Conservation (phyloP, 257 asterid species). For the Anisodus acutangulus region DNA sequence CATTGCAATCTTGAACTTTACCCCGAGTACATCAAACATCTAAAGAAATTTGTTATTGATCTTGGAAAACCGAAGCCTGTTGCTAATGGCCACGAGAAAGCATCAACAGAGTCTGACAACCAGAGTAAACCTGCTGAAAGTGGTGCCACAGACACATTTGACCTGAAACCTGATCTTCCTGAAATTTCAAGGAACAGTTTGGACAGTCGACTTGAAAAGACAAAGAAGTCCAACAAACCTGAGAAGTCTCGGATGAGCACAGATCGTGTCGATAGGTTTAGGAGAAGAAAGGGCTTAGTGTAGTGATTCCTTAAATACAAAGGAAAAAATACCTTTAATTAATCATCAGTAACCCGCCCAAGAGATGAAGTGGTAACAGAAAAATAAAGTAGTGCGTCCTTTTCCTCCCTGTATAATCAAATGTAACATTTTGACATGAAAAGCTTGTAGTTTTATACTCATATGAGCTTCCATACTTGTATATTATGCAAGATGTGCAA, state of each 20-base stretch:
- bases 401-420: slow-evolving; percentile 9
- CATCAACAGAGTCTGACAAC: slow-evolving; percentile 47
- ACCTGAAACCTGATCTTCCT: slow-evolving; percentile 62
- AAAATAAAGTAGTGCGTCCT: slow-evolving; percentile 17
- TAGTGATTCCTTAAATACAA: slow-evolving; percentile 54
- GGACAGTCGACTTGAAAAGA: slow-evolving; percentile 90
- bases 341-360: neutral
- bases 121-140: slow-evolving; percentile 53
- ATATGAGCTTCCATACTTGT: slow-evolving; percentile 27
- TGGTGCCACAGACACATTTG: slow-evolving; percentile 51
- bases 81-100: slow-evolving; percentile 50
- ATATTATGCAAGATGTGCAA: slow-evolving; percentile 17
- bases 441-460: slow-evolving; percentile 26
- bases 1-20: slow-evolving; percentile 95
- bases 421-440: slow-evolving; percentile 26
- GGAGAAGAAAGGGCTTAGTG: slow-evolving; percentile 80
- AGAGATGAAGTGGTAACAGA: neutral
- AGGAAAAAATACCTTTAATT: neutral
- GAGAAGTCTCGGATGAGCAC: slow-evolving; percentile 94
- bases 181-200: slow-evolving; percentile 90
- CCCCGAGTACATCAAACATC: slow-evolving; percentile 87
- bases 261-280: slow-evolving; percentile 80
- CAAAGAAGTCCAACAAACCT: slow-evolving; percentile 78
- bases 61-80: slow-evolving; percentile 76
- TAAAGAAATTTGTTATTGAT: slow-evolving; percentile 73